Base-by-base conservation (phyloP, 73 alveolate species). In the Paramecium bursaria region DNA sequence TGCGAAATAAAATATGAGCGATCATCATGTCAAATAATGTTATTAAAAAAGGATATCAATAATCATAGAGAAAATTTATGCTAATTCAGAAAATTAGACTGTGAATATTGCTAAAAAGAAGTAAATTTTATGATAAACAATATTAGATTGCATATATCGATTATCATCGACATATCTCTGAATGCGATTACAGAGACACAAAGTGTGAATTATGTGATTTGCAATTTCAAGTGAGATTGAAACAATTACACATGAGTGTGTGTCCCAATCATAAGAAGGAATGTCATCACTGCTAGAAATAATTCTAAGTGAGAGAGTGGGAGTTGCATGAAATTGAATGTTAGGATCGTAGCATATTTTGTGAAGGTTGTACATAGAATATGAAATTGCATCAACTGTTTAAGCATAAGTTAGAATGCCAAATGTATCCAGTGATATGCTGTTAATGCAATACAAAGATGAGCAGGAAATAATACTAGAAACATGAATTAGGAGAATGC, bases 361-460 rank as follows among this genome's bases (percentile, higher is more conserved):
- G n/a, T n/a, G n/a, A n/a, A n/a, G n/a, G n/a, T n/a, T n/a, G n/a
- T n/a, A n/a, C n/a, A n/a, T n/a, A n/a, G n/a, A n/a, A n/a, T n/a
- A n/a, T n/a, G n/a, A n/a, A n/a, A n/a, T n/a, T n/a, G n/a, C n/a
- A n/a, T n/a, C n/a, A n/a, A n/a, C n/a, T n/a, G n/a, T n/a, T n/a
- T n/a, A n/a, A n/a, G 9, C 82, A 67, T 67, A 13, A 67, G 44
- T 39, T 47, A 19, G 33, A 67, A 39, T 67, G 82, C 44, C 60
- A 42, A 1, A n/a, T 39, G 33, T 67, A 39, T 67, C 82, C 82
- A 39, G 17, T 35, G 22, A 67, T 67, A 33, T 67, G 82, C 44
- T 47, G 46, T 4, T 17, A 33, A 31, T 67, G 82, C 44, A 19
- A 67, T 35, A 13, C 33, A 42, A 33, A 39, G 22, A 67, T 67